These are phyloP conservation scores for Exserohilum rostratum DNA, from an alignment of 2,329 filamentous ascomycete species.

Conservation along the genomic window DNA sequence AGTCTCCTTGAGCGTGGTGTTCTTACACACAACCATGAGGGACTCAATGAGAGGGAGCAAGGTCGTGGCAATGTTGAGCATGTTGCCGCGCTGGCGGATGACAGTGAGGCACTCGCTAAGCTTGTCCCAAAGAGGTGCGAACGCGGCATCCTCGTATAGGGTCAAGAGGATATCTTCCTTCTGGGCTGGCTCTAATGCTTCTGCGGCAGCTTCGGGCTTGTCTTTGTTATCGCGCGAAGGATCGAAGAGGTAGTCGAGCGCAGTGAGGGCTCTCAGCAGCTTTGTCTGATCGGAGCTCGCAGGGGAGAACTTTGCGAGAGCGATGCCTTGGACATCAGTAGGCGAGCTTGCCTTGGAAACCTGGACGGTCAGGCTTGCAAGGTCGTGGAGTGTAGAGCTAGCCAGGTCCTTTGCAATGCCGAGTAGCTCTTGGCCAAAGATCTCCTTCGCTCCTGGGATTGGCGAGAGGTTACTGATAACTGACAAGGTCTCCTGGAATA, in stretches of 20 bases:
- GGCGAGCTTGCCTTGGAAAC: constrained; percentile 86
- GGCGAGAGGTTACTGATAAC: constrained; percentile 98
- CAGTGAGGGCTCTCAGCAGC: constrained; percentile 86
- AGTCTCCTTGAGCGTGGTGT: constrained; percentile 79
- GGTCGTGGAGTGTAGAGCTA: constrained; percentile 80
- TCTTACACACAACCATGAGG: constrained; percentile 99
- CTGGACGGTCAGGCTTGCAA: constrained; percentile 83
- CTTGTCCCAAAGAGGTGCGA: constrained; percentile 89
- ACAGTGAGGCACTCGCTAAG: constrained; percentile 85
- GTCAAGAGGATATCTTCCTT: constrained; percentile 86
- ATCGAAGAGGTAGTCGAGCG: constrained; percentile 94
- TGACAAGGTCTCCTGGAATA: constrained; percentile 94
- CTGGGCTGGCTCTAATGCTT: constrained; percentile 64
- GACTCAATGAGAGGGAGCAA: constrained; percentile 92
- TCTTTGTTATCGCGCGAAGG: constrained; percentile 68
- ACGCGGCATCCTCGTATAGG: constrained; percentile 89
- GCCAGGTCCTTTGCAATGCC: constrained; percentile 84
- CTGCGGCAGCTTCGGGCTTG: constrained; percentile 51
- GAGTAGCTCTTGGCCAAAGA: constrained; percentile 93
- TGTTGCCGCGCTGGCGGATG: constrained; percentile 89
- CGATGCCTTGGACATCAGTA: constrained; percentile 93
- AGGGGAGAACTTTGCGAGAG: constrained; percentile 92
- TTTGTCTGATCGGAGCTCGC: constrained; percentile 97
- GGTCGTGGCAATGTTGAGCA: constrained; percentile 97
- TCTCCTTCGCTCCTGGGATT: constrained; percentile 85